phyloP scores from a whole-genome alignment of 176 grass and related monocot species.

The Oryza coarctata region DNA sequence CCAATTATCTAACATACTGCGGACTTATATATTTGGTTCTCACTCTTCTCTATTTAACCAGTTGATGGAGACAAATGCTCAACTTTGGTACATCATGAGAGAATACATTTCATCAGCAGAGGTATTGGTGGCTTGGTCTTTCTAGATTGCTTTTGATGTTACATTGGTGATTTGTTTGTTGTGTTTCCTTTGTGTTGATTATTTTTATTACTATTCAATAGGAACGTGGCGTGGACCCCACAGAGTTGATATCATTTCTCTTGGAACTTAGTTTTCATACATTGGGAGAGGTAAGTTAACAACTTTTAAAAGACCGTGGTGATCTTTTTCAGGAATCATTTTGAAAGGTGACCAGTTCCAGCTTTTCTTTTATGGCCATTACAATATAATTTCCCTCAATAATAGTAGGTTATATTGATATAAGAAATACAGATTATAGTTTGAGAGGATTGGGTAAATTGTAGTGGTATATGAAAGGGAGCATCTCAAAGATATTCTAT shows the following conservation, averaged over 20 bases:
- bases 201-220: slow-evolving; percentile 36
- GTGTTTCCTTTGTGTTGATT: slow-evolving; percentile 15
- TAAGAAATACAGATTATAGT: neutral
- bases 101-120: slow-evolving; percentile 95
- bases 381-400: neutral
- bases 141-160: slow-evolving; percentile 19
- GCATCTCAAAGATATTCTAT: slow-evolving; percentile 7
- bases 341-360: neutral
- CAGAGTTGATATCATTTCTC: slow-evolving; percentile 91
- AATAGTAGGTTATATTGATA: slow-evolving; percentile 18
- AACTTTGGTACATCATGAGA: slow-evolving; percentile 98
- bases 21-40: slow-evolving; percentile 28
- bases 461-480: neutral
- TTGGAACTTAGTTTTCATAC: slow-evolving; percentile 96
- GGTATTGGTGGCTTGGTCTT: slow-evolving; percentile 51
- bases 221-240: slow-evolving; percentile 89
- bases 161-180: slow-evolving; percentile 13
- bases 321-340: slow-evolving; percentile 16
- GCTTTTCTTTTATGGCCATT: neutral
- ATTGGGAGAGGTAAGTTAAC: slow-evolving; percentile 58
- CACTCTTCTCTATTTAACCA: slow-evolving; percentile 45
- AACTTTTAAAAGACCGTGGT: slow-evolving; percentile 16
- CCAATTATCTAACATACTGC: slow-evolving; percentile 12
- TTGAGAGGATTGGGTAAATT: neutral
- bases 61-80: slow-evolving; percentile 95